Evolutionary conservation across 2,329 filamentous ascomycete genomes (phyloP).

Genomic region (Claviceps sp.): DNA sequence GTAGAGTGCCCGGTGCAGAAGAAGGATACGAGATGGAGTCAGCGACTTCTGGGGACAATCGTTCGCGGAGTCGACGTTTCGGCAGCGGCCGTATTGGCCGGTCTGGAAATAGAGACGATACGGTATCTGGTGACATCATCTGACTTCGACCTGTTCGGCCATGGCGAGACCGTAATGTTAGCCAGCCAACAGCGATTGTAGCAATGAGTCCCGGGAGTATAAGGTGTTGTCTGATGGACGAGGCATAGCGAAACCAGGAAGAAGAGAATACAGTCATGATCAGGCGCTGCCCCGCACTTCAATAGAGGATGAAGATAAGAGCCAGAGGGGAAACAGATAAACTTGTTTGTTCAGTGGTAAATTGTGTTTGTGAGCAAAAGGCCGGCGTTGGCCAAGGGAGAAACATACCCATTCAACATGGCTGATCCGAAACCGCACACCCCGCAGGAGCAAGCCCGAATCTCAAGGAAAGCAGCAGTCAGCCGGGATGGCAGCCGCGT

Average conservation of each 20-base stretch:
- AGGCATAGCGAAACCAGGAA: conserved; percentile 2
- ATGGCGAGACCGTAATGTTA: conserved; percentile 13
- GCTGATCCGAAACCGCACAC: conserved; percentile 5
- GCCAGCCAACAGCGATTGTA: conserved; percentile 13
- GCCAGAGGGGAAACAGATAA: background rate
- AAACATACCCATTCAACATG: conserved; percentile 28
- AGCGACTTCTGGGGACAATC: conserved; percentile 73
- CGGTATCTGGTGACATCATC: conserved; percentile 58
- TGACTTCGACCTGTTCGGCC: conserved; percentile 27
- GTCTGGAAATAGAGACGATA: conserved; percentile 72
- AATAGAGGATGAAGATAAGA: background rate
- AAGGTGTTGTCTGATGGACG: conserved; percentile 4
- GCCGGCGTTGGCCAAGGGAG: conserved; percentile 7
- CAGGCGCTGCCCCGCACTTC: conserved; percentile 5
- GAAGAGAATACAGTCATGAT: conserved; percentile 1
- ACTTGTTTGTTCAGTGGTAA: background rate
- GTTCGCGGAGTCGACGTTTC: conserved; percentile 74
- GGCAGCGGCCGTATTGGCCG: conserved; percentile 88
- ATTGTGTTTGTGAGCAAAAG: background rate
- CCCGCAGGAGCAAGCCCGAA: conserved; percentile 11
- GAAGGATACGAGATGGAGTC: conserved; percentile 73
- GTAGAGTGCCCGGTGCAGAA: conserved; percentile 53
- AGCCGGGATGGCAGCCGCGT: background rate
- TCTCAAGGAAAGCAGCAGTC: conserved; percentile 6
- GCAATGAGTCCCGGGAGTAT: conserved; percentile 7